phyloP scores from a whole-genome alignment of 306 rosid genomes.

The Quercus bicolor region DNA sequence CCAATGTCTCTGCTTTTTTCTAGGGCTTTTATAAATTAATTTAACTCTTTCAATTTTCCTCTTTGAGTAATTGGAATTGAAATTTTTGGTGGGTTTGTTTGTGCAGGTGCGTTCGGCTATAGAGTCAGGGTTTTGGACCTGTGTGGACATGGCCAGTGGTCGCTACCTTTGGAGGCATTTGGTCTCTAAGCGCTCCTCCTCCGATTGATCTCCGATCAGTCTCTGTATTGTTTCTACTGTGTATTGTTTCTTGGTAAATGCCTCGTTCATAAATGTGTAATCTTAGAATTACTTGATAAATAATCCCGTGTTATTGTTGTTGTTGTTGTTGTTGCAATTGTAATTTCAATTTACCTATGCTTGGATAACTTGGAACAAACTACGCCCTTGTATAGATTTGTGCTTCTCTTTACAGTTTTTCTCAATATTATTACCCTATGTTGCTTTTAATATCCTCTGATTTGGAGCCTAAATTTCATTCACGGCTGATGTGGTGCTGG shows the following conservation, averaged over 20 bases:
- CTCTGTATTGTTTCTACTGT: not conserved
- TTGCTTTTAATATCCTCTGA: too few species aligned
- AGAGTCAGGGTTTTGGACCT: constrained; percentile 78
- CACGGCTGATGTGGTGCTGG: too few species aligned
- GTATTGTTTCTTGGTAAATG: not conserved
- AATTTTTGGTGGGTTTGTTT: too few species aligned
- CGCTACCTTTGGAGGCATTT: constrained; percentile 89
- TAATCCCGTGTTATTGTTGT: not conserved
- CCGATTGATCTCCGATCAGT: constrained; percentile 30
- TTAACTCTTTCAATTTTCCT: too few species aligned
- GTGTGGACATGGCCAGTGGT: constrained; percentile 92
- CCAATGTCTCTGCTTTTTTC: constrained; percentile 34
- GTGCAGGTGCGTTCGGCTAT: constrained; percentile 54
- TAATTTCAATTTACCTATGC: not conserved
- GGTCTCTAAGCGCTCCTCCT: constrained; percentile 35
- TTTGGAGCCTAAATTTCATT: too few species aligned
- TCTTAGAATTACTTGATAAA: not conserved
- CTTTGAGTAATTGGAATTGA: too few species aligned
- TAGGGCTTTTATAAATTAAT: not conserved
- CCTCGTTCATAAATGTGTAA: not conserved
- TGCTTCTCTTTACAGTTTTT: not conserved
- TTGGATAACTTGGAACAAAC: too few species aligned
- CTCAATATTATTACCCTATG: too few species aligned
- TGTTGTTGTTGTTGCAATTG: not conserved
- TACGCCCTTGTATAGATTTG: not conserved